Base-by-base conservation (phyloP, 495 filamentous ascomycete species). In the Mytilinidion resinicola region DNA sequence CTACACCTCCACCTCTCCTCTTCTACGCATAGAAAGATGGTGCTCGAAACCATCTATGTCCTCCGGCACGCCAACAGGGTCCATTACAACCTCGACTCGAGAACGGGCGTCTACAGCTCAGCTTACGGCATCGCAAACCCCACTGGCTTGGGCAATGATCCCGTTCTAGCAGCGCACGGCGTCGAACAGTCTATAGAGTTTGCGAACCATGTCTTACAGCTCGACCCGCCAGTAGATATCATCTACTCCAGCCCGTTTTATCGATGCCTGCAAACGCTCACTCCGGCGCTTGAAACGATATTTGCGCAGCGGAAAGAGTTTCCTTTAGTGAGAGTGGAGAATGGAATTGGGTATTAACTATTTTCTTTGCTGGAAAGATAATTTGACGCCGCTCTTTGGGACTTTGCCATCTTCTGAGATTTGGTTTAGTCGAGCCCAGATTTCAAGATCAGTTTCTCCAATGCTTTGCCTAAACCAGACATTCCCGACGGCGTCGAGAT, bases 201-300 rank as follows among this genome's bases (percentile, higher is more conserved):
- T 30, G 88, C 82, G 9, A 72, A 71, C 4, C 78, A 90, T 46
- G 72, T 96, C 21, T 43, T 70, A n/a, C 69, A 69, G 4, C 67
- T 85, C 4, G 69, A 84, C 20, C 86, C 90, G 10, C 79, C 85
- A 36, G 77, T 88, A 51, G 86, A 91, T 21, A 78, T 82, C 53
- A 74, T 96, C 64, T 96, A 96, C 75, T 85, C 79, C 12, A 89
- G 85, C 59, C 89, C 90, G 12, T 96, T 91, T 67, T 97, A 95
- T 71, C 82, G 93, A 53, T 98, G 93, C 69, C 74, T 97, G 17
- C 89, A 96, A 71, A 97, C 93, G 0, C 80, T 96, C 42, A 73
- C 74, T 38, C 91, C 91, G 0, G 80, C 82, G 20, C 79, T 88
- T 10, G 78, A 84, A 59, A 69, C 70, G 30, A 71, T 85, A 59